Evolutionary conservation across 345 rosid species (phyloP).

Genomic region (Euphorbia tirucalli): DNA sequence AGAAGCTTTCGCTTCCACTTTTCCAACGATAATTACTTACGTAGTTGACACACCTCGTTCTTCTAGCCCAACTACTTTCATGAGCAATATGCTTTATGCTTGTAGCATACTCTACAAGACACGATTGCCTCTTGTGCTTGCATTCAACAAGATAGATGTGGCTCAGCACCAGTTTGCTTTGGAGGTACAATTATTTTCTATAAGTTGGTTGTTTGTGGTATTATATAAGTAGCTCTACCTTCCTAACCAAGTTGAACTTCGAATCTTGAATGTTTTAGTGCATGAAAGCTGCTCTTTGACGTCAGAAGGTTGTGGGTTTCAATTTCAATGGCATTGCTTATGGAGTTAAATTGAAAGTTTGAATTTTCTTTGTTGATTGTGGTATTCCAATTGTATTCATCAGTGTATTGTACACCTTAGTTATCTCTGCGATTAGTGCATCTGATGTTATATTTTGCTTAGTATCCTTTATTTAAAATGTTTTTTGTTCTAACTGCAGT

Average conservation of each 20-base stretch:
- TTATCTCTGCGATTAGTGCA: not conserved
- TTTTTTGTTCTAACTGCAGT: conserved; percentile 37
- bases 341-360: not conserved
- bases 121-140: conserved; percentile 68
- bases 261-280: not conserved
- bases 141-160: conserved; percentile 78
- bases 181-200: conserved; percentile 44
- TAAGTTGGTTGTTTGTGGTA: not conserved
- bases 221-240: no score
- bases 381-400: not conserved
- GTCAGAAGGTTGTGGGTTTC: not conserved
- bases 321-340: not conserved
- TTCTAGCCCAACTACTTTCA: conserved; percentile 66
- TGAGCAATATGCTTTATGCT: conserved; percentile 89
- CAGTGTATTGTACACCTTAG: not conserved
- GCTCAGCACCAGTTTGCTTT: conserved; percentile 82
- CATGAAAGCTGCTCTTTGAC: not conserved
- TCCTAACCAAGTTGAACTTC: no score
- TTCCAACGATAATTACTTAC: conserved; percentile 72
- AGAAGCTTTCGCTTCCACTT: conserved; percentile 84
- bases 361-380: not conserved
- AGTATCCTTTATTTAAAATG: not conserved
- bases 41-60: conserved; percentile 86
- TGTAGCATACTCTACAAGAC: conserved; percentile 87
- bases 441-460: not conserved